Base-by-base conservation (phyloP, 345 rosid species). In the Cardamine resedifolia region DNA sequence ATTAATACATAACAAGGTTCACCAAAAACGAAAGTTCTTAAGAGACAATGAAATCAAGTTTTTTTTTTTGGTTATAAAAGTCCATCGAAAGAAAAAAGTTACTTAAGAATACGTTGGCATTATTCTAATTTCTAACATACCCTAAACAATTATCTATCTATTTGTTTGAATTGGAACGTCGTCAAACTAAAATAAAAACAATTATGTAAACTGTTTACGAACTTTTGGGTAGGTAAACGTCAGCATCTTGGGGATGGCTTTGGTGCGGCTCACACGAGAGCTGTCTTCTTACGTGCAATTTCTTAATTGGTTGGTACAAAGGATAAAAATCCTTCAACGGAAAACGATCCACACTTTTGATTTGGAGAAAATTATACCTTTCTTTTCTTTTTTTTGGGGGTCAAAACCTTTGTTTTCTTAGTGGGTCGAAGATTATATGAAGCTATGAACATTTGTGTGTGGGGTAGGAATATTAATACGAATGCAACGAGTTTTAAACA, bases 161-260 rank as follows among this genome's bases (percentile, higher is more conserved):
- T 24, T 41, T 19, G 19, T 27, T 43, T 68, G 27, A 52, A 28
- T 19, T 4, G 20, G 20, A 53, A n/a, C 15, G 8, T 7, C n/a
- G n/a, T n/a, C n/a, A 10, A 30, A n/a, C 3, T 14, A 15, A 6
- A n/a, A 10, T 15, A n/a, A 15, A 16, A 47, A 48, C 4, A 48
- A 19, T 15, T 14, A 69, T 70, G 23, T 27, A 18, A 60, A 70
- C 43, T 71, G 60, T 27, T 26, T 36, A 39, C 6, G 28, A 51
- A 61, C 53, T 71, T 50, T 71, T 15, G 53, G 76, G 62, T 71
- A 71, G 68, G 69, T 71, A 62, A 38, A 39, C 20, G 69, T 71
- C 76, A 51, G 62, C 69, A 59, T 71, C 69, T 43, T 20, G 67
- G 44, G 68, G 62, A 51, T 28, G 68, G 69, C 62, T 61, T 71